phyloP scores from a whole-genome alignment of 2,329 filamentous ascomycete species.

The Hypomyces rosellus region DNA sequence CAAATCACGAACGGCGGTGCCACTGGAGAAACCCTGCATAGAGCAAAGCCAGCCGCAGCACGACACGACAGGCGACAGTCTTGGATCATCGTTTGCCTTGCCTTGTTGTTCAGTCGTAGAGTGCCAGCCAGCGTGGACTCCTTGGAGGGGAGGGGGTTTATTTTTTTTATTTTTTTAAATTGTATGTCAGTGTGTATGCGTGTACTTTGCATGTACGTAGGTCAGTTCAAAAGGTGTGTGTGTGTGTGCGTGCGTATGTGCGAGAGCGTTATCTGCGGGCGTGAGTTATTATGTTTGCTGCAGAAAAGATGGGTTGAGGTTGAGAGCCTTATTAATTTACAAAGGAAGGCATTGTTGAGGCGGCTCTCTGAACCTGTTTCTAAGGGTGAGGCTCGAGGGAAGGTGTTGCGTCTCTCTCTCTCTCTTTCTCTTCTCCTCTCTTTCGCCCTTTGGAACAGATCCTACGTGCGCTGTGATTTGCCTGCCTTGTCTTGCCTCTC shows the following conservation, averaged over 20 bases:
- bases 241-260: not conserved
- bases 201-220: not conserved
- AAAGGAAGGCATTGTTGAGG: not conserved
- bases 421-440: not conserved
- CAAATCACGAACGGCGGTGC: conserved; percentile 10
- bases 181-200: not conserved
- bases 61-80: conserved; percentile 15
- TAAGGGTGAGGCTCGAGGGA: not conserved
- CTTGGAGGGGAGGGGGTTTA: not conserved
- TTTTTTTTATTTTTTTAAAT: too few species aligned
- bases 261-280: not conserved
- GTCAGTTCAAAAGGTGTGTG: conserved; percentile 2
- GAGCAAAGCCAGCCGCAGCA: conserved; percentile 13
- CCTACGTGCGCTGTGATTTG: not conserved
- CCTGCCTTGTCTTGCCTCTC: too few species aligned
- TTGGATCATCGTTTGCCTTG: conserved; percentile 18
- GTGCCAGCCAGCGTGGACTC: conserved; percentile 11
- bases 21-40: conserved; percentile 24
- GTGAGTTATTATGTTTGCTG: not conserved
- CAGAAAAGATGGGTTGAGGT: too few species aligned
- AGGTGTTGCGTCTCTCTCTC: not conserved
- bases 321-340: too few species aligned
- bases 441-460: not conserved
- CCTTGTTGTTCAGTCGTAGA: not conserved
- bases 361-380: not conserved